phyloP scores from a whole-genome alignment of 768 basidiomycete genomes.

The Rhodotorula sphaerocarpa region DNA sequence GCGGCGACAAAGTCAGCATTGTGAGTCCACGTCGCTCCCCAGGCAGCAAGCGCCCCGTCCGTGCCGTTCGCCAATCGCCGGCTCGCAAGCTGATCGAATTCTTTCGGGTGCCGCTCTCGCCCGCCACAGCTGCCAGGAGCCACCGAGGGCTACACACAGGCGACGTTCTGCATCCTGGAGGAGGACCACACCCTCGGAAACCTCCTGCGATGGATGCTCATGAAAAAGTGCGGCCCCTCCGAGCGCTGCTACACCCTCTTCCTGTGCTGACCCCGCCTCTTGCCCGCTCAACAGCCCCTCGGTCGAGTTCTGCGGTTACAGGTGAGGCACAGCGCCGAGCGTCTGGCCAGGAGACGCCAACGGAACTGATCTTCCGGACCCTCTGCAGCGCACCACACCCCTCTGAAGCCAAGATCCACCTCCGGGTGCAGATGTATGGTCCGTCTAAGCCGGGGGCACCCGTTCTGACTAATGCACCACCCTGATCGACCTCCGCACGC shows the following conservation, averaged over 20 bases:
- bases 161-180: conserved; percentile 82
- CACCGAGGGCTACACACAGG: conserved; percentile 69
- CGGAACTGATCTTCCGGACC: neutral
- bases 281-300: conserved; percentile 59
- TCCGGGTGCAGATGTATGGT: conserved; percentile 99
- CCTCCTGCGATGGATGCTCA: conserved; percentile 89
- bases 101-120: neutral
- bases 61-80: too few relatives aligned
- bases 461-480: too few relatives aligned
- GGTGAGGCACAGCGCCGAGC: conserved; percentile 52
- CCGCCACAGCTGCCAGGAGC: conserved; percentile 65
- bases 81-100: too few relatives aligned
- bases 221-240: conserved; percentile 74
- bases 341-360: too few relatives aligned
- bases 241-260: neutral
- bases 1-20: conserved; percentile 25
- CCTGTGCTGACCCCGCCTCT: conserved; percentile 3
- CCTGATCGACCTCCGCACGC: neutral
- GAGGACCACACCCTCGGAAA: conserved; percentile 97
- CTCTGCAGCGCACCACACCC: conserved; percentile 74
- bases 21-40: conserved; percentile 2
- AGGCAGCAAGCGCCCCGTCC: too few relatives aligned
- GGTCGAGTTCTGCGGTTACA: conserved; percentile 97
- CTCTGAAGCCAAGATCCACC: conserved; percentile 88
- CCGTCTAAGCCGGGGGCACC: too few relatives aligned